phyloP scores from a whole-genome alignment of 768 basidiomycete genomes.

The Chalciporus sphaerocephalus region DNA sequence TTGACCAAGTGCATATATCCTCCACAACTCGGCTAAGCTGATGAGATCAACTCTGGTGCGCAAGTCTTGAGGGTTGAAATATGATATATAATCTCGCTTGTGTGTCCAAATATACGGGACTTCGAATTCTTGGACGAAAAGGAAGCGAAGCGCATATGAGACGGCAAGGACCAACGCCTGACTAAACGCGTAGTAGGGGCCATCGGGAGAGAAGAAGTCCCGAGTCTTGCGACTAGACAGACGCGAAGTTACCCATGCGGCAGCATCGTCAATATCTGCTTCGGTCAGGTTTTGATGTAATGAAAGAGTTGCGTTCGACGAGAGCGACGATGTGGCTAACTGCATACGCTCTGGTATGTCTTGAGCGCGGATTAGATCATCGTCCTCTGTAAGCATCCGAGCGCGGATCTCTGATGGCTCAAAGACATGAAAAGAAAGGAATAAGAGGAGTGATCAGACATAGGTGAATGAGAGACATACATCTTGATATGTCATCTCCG shows the following conservation, averaged over 20 bases:
- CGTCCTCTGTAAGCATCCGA: conserved; percentile 85
- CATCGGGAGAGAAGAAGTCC: conserved; percentile 68
- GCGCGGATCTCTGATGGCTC: conserved; percentile 95
- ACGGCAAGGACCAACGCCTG: conserved; percentile 74
- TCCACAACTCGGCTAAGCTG: conserved; percentile 79
- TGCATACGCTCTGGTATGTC: conserved; percentile 98
- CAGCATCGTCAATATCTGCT: conserved; percentile 73
- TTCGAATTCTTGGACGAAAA: conserved; percentile 87
- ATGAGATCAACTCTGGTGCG: conserved; percentile 68
- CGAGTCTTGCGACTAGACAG: conserved; percentile 66
- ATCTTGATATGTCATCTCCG: conserved; percentile 81
- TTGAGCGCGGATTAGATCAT: conserved; percentile 83
- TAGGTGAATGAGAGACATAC: conserved; percentile 38
- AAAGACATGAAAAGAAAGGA: conserved; percentile 64
- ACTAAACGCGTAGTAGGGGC: conserved; percentile 55
- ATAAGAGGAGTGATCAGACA: conserved; percentile 1
- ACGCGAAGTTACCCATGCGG: conserved; percentile 83
- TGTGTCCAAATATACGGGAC: conserved; percentile 95
- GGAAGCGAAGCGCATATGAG: conserved; percentile 67
- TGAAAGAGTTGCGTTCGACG: conserved; percentile 55
- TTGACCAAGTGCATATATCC: conserved; percentile 82
- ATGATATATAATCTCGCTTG: conserved; percentile 84
- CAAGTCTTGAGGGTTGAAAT: conserved; percentile 68
- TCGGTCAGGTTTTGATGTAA: conserved; percentile 61
- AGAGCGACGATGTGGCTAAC: conserved; percentile 80